Conservation (phyloP, 2,329 filamentous ascomycete species). For the Scedosporium dehoogii region DNA sequence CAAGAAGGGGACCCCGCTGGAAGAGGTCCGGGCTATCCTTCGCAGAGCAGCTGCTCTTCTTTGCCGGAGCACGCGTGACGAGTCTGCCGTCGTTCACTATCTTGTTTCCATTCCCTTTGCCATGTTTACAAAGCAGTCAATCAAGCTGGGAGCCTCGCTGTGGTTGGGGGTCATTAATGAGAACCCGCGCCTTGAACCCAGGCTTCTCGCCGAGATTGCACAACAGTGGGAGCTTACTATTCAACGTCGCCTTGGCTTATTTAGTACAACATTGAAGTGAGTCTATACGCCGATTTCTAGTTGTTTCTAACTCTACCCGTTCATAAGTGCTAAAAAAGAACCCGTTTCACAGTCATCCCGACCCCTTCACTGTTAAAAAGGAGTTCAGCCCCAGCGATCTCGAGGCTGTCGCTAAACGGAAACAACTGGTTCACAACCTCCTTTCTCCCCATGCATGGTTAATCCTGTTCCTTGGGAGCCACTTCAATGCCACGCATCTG, state of each 20-base stretch:
- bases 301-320: background rate
- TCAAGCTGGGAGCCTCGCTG: constrained; percentile 88
- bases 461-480: constrained; percentile 82
- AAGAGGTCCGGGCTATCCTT: constrained; percentile 71
- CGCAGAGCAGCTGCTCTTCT: constrained; percentile 78
- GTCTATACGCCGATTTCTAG: constrained; percentile 15
- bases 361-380: constrained; percentile 84
- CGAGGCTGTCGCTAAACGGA: constrained; percentile 60
- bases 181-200: constrained; percentile 77
- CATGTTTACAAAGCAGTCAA: constrained; percentile 88
- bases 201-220: constrained; percentile 76
- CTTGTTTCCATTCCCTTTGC: constrained; percentile 88
- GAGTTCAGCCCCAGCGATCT: constrained; percentile 91
- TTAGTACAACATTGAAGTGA: constrained; percentile 59
- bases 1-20: constrained; percentile 59
- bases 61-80: constrained; percentile 65
- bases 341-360: constrained; percentile 44
- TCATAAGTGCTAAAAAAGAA: constrained; percentile 23
- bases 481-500: constrained; percentile 88
- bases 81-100: constrained; percentile 72
- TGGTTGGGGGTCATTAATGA: constrained; percentile 98
- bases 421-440: constrained; percentile 70
- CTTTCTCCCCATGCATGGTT: constrained; percentile 80
- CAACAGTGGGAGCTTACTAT: constrained; percentile 87
- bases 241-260: constrained; percentile 67